Base-by-base conservation (phyloP, 2,329 filamentous ascomycete species). In the Paecilomyces dactylethromorphus region DNA sequence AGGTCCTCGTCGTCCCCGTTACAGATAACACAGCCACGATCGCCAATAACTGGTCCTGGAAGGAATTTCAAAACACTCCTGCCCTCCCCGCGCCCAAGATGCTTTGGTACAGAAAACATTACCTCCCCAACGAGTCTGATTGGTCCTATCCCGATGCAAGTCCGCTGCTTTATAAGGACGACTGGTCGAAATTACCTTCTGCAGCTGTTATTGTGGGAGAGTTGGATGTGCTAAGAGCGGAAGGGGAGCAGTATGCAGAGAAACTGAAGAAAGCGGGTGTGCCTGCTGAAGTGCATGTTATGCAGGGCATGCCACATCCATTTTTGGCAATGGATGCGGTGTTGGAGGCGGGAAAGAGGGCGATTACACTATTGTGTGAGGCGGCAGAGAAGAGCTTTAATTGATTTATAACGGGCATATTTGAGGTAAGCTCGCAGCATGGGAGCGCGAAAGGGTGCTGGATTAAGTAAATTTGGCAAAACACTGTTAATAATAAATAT, bases 41-140 rank as follows among this genome's bases (percentile, higher is more conserved):
- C 0, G 67, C 63, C 8, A 80, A 72, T 57, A 82, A 76, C 58
- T 65, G 69, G 1, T 80, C 81, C 2, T 86, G 81, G 76, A 73
- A 69, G 15, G 76, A 78, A 52, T 83, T 82, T 65, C 74, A 84
- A 63, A 73, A 79, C 64, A 76, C 78, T 0, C 78, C 82, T 0
- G 81, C 82, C 0, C 74, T 85, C 1, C 79, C 83, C 0, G 81
- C 82, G 0, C 71, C 72, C 2, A 85, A 85, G 68, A 86, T 86
- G 83, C 66, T 82, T 54, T 86, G 84, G 83, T 86, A 84, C 65
- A 75, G 83, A n/a, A 66, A 77, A 18, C 80, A 83, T 66, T 86
- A 85, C 68, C 75, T 86, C 1, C 82, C 82, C 0, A 71, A 80
- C 50, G 58, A 73, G 24, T 66, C 65, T 1, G 76, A 79, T 56